These are phyloP conservation scores for Dioscorea alata DNA, from an alignment of 106 monocot genomes.

Conservation along the genomic window DNA sequence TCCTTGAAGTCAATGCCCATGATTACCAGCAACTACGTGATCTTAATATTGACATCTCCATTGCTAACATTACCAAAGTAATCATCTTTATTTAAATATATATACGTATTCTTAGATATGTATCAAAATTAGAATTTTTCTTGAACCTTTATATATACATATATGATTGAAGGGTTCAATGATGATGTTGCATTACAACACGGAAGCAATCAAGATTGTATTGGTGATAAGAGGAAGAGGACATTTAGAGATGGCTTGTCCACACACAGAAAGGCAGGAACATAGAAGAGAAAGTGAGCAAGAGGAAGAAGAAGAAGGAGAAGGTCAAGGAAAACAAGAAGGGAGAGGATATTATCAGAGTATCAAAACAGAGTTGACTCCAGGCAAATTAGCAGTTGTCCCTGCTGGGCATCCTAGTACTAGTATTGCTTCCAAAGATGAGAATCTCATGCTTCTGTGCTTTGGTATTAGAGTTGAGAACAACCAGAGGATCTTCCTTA, in stretches of 20 bases:
- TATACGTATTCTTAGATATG: too few species aligned
- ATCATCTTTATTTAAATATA: too few species aligned
- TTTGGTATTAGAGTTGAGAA: constrained; percentile 33
- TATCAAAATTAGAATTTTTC: too few species aligned
- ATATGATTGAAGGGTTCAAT: constrained; percentile 40
- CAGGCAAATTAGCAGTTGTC: constrained; percentile 29
- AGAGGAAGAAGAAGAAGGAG: neutral
- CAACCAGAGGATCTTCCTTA: constrained; percentile 45
- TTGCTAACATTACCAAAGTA: constrained; percentile 33
- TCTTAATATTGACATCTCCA: constrained; percentile 39
- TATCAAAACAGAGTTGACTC: constrained; percentile 19
- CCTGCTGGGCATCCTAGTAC: constrained; percentile 53
- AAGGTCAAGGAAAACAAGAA: constrained; percentile 1
- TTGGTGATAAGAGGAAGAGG: constrained; percentile 47
- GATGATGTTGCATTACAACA: constrained; percentile 54
- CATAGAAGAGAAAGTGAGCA: neutral
- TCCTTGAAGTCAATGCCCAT: constrained; percentile 26
- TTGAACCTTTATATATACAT: too few species aligned
- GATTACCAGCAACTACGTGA: constrained; percentile 46
- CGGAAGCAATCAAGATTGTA: constrained; percentile 40
- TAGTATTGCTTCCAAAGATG: constrained; percentile 24
- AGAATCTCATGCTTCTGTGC: constrained; percentile 40
- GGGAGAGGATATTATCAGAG: constrained; percentile 15
- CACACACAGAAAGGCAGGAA: constrained; percentile 16
- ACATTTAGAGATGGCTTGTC: constrained; percentile 58